Evolutionary conservation across 306 rosid genomes (phyloP).

Genomic region (Bauhinia variegata): DNA sequence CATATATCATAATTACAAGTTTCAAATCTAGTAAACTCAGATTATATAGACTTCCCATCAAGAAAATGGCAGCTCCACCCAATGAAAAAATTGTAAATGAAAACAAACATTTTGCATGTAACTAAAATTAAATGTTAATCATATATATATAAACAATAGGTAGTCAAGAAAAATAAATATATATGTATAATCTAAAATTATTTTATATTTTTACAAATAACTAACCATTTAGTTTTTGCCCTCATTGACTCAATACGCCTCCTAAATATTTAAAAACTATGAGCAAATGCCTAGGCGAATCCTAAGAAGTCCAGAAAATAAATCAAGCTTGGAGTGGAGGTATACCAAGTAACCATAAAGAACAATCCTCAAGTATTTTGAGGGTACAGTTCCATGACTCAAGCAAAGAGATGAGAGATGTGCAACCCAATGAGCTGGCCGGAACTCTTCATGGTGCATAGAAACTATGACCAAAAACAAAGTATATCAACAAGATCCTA

Average conservation of each 20-base stretch:
- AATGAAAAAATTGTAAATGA: slow-evolving; percentile 1
- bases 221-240: too few relatives aligned
- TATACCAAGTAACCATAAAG: slow-evolving; percentile 29
- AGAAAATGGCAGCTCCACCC: slow-evolving; percentile 14
- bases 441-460: too few relatives aligned
- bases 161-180: too few relatives aligned
- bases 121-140: background rate
- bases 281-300: too few relatives aligned
- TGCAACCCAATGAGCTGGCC: background rate
- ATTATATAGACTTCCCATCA: slow-evolving; percentile 14
- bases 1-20: slow-evolving; percentile 12
- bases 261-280: too few relatives aligned
- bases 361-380: slow-evolving; percentile 14
- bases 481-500: slow-evolving; percentile 10
- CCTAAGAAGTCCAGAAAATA: background rate
- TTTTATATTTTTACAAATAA: too few relatives aligned
- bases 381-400: slow-evolving; percentile 28
- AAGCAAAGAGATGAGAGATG: slow-evolving; percentile 3
- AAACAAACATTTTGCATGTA: slow-evolving; percentile 1
- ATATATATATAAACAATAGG: too few relatives aligned
- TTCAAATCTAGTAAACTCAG: slow-evolving; percentile 28
- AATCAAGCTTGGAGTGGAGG: slow-evolving; percentile 6
- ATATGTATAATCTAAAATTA: too few relatives aligned
- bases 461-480: background rate
- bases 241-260: too few relatives aligned